phyloP scores from a whole-genome alignment of 148 eudicot species.

The Pouteria glomerata region DNA sequence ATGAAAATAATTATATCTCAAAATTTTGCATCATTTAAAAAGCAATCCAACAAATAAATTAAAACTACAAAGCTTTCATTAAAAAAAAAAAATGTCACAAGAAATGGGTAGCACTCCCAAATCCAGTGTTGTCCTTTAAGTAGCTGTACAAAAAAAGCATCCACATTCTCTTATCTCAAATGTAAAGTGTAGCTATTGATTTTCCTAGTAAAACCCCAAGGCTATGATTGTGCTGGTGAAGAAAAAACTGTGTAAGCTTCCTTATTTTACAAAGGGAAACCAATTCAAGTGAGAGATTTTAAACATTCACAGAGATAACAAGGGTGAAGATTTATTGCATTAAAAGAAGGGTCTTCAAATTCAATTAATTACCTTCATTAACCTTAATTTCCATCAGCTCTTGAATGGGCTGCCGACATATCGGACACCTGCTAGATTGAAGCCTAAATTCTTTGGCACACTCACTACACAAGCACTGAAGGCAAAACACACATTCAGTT shows the following conservation, averaged over 20 bases:
- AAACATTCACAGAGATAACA: not conserved
- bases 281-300: too few relatives aligned
- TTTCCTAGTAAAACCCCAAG: not conserved
- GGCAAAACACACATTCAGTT: not conserved
- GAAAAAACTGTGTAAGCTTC: not conserved
- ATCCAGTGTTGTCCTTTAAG: not conserved
- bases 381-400: constrained; percentile 50
- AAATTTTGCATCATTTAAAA: too few relatives aligned
- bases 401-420: constrained; percentile 45
- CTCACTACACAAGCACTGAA: constrained; percentile 59
- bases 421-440: constrained; percentile 47
- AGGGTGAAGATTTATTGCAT: not conserved
- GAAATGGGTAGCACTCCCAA: not conserved
- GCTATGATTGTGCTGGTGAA: constrained; percentile 9
- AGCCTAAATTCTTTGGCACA: constrained; percentile 50
- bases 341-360: constrained; percentile 1
- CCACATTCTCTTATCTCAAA: not conserved
- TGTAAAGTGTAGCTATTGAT: not conserved
- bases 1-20: too few relatives aligned
- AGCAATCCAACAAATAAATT: not conserved
- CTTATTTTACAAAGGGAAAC: not conserved
- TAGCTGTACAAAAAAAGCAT: constrained; percentile 8
- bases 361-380: constrained; percentile 6
- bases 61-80: not conserved
- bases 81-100: not conserved